These are phyloP conservation scores for Cryphonectria nitschkei DNA, from an alignment of 2,329 filamentous ascomycete genomes.

Conservation along the genomic window DNA sequence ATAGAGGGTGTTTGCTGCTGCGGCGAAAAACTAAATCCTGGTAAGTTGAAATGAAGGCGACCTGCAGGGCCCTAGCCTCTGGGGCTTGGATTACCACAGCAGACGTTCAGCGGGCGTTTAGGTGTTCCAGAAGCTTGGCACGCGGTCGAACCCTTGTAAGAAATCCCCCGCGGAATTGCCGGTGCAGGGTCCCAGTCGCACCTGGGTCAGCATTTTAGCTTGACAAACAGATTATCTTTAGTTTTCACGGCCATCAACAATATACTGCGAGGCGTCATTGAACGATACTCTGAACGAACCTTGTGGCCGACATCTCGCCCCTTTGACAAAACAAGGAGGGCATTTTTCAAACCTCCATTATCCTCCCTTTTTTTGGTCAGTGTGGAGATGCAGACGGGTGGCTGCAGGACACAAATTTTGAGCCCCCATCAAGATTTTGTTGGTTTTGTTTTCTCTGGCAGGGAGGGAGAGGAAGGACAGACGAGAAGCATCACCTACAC, in stretches of 20 bases:
- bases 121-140: neutral
- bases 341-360: neutral
- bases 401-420: neutral
- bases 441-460: neutral
- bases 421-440: neutral
- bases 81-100: neutral
- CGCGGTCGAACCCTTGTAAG: neutral
- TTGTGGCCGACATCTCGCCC: neutral
- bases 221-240: neutral
- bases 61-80: slow-evolving; percentile 1
- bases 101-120: neutral
- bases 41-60: neutral
- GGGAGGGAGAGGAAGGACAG: neutral
- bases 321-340: neutral
- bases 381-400: neutral
- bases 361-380: neutral
- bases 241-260: neutral
- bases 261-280: neutral
- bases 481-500: neutral
- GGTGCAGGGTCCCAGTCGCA: neutral
- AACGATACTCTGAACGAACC: neutral
- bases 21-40: neutral
- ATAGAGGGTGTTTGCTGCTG: neutral
- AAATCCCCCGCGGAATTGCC: neutral
- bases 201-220: neutral